Conservation (phyloP, 768 basidiomycete genomes). For the Lentinula detonsa region DNA sequence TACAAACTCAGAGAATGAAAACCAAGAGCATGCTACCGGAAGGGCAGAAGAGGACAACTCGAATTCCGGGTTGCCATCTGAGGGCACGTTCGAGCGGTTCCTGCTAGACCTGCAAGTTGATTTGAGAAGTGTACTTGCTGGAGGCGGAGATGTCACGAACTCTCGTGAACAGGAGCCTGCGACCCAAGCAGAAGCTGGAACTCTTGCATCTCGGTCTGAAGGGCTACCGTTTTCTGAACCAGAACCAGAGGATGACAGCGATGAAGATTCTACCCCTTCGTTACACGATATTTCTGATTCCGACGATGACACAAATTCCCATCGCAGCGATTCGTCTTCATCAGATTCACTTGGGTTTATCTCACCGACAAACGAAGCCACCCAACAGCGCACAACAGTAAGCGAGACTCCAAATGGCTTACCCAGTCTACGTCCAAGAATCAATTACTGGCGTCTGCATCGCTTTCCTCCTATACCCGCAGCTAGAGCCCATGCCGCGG, state of each 20-base stretch:
- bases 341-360: slow-evolving; percentile 18
- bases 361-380: slow-evolving; percentile 19
- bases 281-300: slow-evolving; percentile 29
- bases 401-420: neutral
- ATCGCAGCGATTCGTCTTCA: slow-evolving; percentile 12
- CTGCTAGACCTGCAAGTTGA: slow-evolving; percentile 73
- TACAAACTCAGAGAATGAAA: neutral
- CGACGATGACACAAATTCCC: slow-evolving; percentile 18
- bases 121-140: slow-evolving; percentile 53
- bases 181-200: neutral
- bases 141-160: neutral
- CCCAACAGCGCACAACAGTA: slow-evolving; percentile 9
- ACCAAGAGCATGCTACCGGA: neutral
- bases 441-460: slow-evolving; percentile 83
- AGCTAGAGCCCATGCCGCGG: slow-evolving; percentile 17
- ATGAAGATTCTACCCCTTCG: slow-evolving; percentile 20
- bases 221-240: neutral
- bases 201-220: no score
- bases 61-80: slow-evolving; percentile 28
- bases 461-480: slow-evolving; percentile 68
- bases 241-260: slow-evolving; percentile 6
- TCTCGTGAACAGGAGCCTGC: slow-evolving; percentile 13
- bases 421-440: slow-evolving; percentile 19
- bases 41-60: neutral
- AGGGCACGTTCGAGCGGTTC: slow-evolving; percentile 79